phyloP scores from a whole-genome alignment of 2,329 filamentous ascomycete genomes.

The Ceratocystis lukuohia region DNA sequence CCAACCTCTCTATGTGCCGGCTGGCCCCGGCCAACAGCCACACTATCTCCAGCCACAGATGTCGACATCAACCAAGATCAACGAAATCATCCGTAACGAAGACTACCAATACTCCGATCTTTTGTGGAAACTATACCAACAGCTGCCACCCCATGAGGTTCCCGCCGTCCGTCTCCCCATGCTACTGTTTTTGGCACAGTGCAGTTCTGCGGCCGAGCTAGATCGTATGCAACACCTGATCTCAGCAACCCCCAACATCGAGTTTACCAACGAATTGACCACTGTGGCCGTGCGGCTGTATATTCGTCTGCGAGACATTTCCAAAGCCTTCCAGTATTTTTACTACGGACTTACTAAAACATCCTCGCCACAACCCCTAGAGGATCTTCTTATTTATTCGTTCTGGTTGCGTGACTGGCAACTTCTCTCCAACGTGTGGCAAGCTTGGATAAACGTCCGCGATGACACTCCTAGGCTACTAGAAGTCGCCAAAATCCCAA shows the following conservation, averaged over 20 bases:
- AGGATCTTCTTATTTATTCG: constrained; percentile 17
- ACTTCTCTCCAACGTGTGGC: constrained; percentile 15
- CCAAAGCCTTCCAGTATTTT: constrained; percentile 18
- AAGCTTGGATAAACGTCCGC: constrained; percentile 15
- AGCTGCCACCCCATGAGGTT: constrained; percentile 1
- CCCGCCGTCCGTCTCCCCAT: constrained; percentile 7
- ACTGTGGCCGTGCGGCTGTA: constrained; percentile 18
- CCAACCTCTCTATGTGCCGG: constrained; percentile 6
- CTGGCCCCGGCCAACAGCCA: constrained; percentile 13
- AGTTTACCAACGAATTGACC: constrained; percentile 17
- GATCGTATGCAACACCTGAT: constrained; percentile 18
- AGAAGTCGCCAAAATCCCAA: constrained; percentile 15
- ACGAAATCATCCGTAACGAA: constrained; percentile 13
- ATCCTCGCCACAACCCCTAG: constrained; percentile 17
- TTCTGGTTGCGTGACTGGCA: constrained; percentile 18
- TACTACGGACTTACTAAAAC: constrained; percentile 8
- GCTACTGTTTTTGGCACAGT: constrained; percentile 16
- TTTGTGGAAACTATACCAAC: constrained; percentile 14
- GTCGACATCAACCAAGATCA: constrained; percentile 1
- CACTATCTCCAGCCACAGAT: constrained; percentile 14
- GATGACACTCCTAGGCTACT: constrained; percentile 10
- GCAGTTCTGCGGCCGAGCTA: constrained; percentile 17
- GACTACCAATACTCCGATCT: constrained; percentile 18
- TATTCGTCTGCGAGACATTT: constrained; percentile 17
- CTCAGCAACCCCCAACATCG: constrained; percentile 11